These are phyloP conservation scores for Solanum pimpinellifolium DNA, from an alignment of 257 asterid genomes.

Conservation along the genomic window DNA sequence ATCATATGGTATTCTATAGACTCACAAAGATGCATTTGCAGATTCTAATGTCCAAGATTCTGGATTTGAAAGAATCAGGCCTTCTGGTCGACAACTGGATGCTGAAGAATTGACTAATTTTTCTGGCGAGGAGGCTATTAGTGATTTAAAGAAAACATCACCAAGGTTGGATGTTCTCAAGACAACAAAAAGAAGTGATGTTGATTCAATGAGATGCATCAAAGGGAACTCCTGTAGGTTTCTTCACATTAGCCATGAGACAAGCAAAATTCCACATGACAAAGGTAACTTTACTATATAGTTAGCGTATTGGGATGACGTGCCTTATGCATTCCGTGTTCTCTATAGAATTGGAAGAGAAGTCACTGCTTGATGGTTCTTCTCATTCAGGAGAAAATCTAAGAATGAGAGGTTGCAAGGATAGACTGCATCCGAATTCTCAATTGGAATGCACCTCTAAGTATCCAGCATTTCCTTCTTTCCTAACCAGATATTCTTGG, in stretches of 20 bases:
- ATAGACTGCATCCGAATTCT: background rate
- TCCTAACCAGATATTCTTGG: constrained; percentile 21
- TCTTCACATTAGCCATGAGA: constrained; percentile 29
- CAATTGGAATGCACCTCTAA: constrained; percentile 18
- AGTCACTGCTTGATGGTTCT: background rate
- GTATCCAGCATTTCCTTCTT: constrained; percentile 27
- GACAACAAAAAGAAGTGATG: constrained; percentile 36
- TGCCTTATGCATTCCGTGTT: too few species aligned
- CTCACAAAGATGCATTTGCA: background rate
- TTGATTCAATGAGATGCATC: constrained; percentile 55
- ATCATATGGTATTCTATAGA: background rate
- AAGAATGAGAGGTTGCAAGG: background rate
- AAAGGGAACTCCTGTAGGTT: constrained; percentile 67
- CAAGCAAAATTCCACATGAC: background rate
- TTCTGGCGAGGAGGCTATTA: too few species aligned
- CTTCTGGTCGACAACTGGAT: constrained; percentile 16
- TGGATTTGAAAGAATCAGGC: constrained; percentile 5
- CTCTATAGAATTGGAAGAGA: too few species aligned
- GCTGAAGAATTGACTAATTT: constrained; percentile 1
- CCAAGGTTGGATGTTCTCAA: constrained; percentile 47
- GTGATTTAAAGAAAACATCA: background rate
- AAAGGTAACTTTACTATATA: background rate
- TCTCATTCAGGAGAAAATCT: background rate
- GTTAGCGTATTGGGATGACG: background rate
- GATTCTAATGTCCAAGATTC: constrained; percentile 19